A percentile compares a stretch with the other conserved stretches of the same genome.
phyloP scores from a whole-genome alignment of 495 filamentous ascomycete genomes.

The Penicillium cinerascens region DNA sequence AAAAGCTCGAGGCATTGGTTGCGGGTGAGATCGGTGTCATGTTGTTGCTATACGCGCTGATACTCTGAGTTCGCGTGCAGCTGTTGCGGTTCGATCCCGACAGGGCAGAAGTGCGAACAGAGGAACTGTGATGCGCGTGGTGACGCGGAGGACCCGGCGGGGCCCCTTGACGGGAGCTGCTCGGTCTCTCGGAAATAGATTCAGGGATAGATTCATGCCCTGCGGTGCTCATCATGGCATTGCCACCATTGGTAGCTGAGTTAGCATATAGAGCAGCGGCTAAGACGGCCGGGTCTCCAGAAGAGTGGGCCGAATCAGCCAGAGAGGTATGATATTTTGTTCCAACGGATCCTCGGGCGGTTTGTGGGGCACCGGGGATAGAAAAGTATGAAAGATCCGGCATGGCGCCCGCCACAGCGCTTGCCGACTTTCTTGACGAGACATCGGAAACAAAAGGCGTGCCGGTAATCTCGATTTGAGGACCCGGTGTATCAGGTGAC shows the following conservation, averaged over 20 bases:
- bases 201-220: conserved; percentile 21
- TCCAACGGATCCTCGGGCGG: conserved; percentile 12
- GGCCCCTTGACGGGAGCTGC: conserved; percentile 31
- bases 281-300: conserved; percentile 29
- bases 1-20: conserved; percentile 51
- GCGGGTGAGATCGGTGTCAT: conserved; percentile 47
- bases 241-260: conserved; percentile 11
- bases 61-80: conserved; percentile 43
- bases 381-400: conserved; percentile 32
- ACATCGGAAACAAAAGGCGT: conserved; percentile 18
- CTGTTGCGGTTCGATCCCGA: conserved; percentile 41
- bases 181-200: conserved; percentile 23
- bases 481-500: conserved; percentile 39
- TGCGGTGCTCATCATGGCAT: conserved; percentile 5
- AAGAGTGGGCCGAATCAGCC: conserved; percentile 11
- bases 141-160: conserved; percentile 23
- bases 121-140: conserved; percentile 39
- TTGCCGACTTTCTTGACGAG: conserved; percentile 12
- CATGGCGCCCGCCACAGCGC: conserved; percentile 17
- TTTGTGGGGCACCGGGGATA: conserved; percentile 20
- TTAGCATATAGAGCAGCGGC: conserved; percentile 35
- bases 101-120: conserved; percentile 33
- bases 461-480: conserved; percentile 41
- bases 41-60: conserved; percentile 43
- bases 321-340: conserved; percentile 16